A percentile compares a stretch with the other conserved stretches of the same genome.
Conservation (phyloP, 306 rosid genomes). For the Cyclanthera cordifolia region DNA sequence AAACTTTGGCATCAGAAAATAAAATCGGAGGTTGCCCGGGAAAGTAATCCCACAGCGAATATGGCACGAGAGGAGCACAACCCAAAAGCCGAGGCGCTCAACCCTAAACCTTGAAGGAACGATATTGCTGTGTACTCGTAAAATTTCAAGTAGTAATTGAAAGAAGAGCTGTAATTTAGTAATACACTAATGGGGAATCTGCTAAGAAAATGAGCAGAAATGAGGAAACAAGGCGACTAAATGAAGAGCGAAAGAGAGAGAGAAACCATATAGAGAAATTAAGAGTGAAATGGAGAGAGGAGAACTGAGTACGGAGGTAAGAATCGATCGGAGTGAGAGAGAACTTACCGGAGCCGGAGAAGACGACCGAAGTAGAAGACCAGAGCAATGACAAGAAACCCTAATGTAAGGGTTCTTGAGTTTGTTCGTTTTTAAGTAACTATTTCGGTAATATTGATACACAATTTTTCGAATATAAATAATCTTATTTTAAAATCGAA, state of each 20-base stretch:
- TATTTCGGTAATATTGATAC: too few species aligned
- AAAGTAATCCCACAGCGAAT: too few species aligned
- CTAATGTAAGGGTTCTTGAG: too few species aligned
- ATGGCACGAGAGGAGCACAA: too few species aligned
- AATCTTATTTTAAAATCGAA: too few species aligned
- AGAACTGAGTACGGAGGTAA: background rate
- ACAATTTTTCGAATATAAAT: too few species aligned
- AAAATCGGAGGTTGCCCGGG: too few species aligned
- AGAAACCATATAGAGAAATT: background rate
- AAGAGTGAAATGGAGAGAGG: background rate
- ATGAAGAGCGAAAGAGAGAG: background rate
- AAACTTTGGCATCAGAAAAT: too few species aligned
- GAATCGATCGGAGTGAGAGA: background rate
- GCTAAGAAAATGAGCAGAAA: background rate
- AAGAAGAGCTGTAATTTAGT: background rate
- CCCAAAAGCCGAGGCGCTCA: too few species aligned
- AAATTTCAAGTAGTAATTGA: background rate
- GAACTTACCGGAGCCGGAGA: background rate
- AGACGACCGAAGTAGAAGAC: background rate
- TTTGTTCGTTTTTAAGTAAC: too few species aligned
- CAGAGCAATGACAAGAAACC: background rate
- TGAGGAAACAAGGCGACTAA: background rate
- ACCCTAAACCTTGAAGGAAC: too few species aligned
- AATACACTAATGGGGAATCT: background rate
- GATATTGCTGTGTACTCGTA: background rate